Evolutionary conservation across 2,329 filamentous ascomycete genomes (phyloP).

Genomic region (Knufia fluminis): DNA sequence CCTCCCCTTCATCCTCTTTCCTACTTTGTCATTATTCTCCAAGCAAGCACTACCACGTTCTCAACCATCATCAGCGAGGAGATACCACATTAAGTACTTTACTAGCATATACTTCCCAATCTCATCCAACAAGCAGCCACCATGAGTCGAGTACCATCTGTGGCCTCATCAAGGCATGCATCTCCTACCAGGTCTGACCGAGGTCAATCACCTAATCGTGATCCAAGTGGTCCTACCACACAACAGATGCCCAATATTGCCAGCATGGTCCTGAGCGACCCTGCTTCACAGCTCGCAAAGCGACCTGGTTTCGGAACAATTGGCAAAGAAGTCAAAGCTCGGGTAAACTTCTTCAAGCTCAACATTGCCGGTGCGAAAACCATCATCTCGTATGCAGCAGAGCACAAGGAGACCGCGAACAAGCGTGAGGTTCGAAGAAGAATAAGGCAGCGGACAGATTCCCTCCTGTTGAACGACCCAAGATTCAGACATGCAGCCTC

Average conservation of each 20-base stretch:
- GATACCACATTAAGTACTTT: too few relatives aligned
- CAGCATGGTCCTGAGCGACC: background rate
- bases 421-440: background rate
- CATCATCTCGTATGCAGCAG: background rate
- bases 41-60: too few relatives aligned
- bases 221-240: too few relatives aligned
- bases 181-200: too few relatives aligned
- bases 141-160: too few relatives aligned
- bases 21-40: too few relatives aligned
- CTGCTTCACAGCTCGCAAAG: background rate
- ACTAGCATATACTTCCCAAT: too few relatives aligned
- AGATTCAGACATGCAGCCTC: background rate
- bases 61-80: too few relatives aligned
- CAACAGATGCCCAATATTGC: background rate
- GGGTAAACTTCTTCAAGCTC: background rate
- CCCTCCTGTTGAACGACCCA: background rate
- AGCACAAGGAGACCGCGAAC: background rate
- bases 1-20: too few relatives aligned
- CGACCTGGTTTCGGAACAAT: background rate
- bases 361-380: background rate
- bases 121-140: too few relatives aligned
- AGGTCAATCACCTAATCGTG: too few relatives aligned
- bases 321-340: background rate
- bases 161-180: too few relatives aligned
- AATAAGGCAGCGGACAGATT: background rate